phyloP scores from a whole-genome alignment of 768 basidiomycete species.

The Saitozyma sp. region DNA sequence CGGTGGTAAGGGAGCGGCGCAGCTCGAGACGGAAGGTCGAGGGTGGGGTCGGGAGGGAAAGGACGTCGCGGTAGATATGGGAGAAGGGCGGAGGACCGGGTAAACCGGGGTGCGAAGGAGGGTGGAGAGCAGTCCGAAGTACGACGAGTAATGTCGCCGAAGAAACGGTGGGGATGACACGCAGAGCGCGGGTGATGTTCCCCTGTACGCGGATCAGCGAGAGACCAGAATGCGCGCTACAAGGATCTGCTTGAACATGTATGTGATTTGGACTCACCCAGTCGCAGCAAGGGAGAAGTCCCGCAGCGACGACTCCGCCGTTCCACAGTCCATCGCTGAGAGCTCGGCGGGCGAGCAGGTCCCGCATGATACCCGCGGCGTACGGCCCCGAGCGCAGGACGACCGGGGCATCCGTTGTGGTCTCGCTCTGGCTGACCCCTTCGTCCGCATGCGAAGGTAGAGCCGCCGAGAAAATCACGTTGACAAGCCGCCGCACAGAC shows the following conservation, averaged over 20 bases:
- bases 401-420: background rate
- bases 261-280: constrained; percentile 33
- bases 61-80: constrained; percentile 12
- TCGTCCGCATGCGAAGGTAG: background rate
- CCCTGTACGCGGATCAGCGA: constrained; percentile 19
- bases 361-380: constrained; percentile 23
- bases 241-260: no score
- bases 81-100: background rate
- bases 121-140: background rate
- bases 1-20: constrained; percentile 25
- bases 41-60: constrained; percentile 29
- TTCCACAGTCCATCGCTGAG: constrained; percentile 39
- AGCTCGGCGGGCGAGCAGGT: constrained; percentile 22
- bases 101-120: background rate
- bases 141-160: constrained; percentile 3
- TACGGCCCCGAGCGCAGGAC: constrained; percentile 18
- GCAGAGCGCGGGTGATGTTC: constrained; percentile 28
- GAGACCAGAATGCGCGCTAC: background rate
- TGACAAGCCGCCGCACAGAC: constrained; percentile 18
- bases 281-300: constrained; percentile 35
- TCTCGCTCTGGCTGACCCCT: constrained; percentile 3
- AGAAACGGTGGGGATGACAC: constrained; percentile 1
- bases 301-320: constrained; percentile 32
- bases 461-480: constrained; percentile 18
- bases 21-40: constrained; percentile 42